Base-by-base conservation (phyloP, 768 basidiomycete genomes). In the Ephemerocybe angulata region DNA sequence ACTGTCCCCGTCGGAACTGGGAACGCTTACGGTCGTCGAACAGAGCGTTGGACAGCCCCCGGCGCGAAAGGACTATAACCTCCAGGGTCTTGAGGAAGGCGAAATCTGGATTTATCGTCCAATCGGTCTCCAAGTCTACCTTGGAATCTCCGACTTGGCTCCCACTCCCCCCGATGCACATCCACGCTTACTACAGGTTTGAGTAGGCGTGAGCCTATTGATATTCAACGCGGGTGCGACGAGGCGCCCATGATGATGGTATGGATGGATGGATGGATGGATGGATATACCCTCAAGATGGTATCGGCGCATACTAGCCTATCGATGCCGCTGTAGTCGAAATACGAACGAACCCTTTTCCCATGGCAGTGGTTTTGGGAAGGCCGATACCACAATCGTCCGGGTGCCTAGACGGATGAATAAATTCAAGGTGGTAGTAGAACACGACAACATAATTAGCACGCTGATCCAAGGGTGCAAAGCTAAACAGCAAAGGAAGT, bases 41-140 rank as follows among this genome's bases (percentile, higher is more conserved):
- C 83, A 85, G 63, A 75, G 76, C 38, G 67, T 73, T 24, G 73
- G 74, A 3, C 63, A 62, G 29, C 69, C 70, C 17, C 82, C 82
- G 29, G 58, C 64, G 53, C 60, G 71, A 37, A 58, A 57, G 35
- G 72, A 65, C 17, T 83, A 83, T 61, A 74, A 77, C 56, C 63
- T 83, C 54, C 62, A 62, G 21, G 65, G 65, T 42, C 64, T 85
- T 50, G 68, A 73, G 57, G 66, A 73, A 58, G 82, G 82, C 3
- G 80, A 82, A 64, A 65, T 84, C 52, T 83, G 82, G 82, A 76
- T 83, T 27, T 83, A 83, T 59, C 63, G 82, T 33, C 81, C 81
- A 5, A 71, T 81, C 27, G 60, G 71, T n/a, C 72, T 78, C 72
- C 58, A 69, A 60, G 60, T 43, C 19, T 71, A 71, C 55, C 56